These are phyloP conservation scores for Vicia villosa DNA, from an alignment of 306 rosid genomes.

Conservation along the genomic window DNA sequence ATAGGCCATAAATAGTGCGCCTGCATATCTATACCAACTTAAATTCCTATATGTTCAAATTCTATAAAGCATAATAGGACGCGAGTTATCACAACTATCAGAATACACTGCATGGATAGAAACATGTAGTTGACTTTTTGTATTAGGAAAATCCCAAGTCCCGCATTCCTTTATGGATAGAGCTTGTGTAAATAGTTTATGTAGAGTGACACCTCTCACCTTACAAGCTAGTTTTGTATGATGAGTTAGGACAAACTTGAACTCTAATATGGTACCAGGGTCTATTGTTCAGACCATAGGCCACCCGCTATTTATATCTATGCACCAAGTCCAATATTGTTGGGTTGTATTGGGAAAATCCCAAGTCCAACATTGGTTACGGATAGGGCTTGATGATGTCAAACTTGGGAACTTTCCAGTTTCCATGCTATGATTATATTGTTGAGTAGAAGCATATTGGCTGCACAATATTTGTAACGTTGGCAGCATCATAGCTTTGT, in stretches of 20 bases:
- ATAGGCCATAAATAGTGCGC: slow-evolving; percentile 79
- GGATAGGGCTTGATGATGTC: background rate
- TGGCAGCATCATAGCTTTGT: background rate
- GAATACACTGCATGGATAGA: slow-evolving; percentile 9
- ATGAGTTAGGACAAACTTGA: too few relatives aligned
- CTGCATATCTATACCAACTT: slow-evolving; percentile 47
- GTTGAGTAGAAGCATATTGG: background rate
- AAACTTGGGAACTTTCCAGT: background rate
- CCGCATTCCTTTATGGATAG: too few relatives aligned
- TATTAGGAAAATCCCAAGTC: too few relatives aligned
- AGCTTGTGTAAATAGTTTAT: too few relatives aligned
- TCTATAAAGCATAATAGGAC: slow-evolving; percentile 19
- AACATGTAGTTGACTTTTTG: slow-evolving; percentile 3
- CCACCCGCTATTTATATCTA: too few relatives aligned
- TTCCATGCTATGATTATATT: slow-evolving; percentile 10
- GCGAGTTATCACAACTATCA: slow-evolving; percentile 19
- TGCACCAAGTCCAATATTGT: too few relatives aligned
- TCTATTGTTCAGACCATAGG: too few relatives aligned
- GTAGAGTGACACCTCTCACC: too few relatives aligned
- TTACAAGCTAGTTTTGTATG: too few relatives aligned
- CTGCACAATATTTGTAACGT: slow-evolving; percentile 23
- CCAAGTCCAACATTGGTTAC: too few relatives aligned
- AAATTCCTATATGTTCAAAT: slow-evolving; percentile 28
- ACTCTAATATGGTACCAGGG: too few relatives aligned
- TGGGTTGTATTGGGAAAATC: too few relatives aligned